Evolutionary conservation across 192 early-diverging fungal species (phyloP).

Genomic region (Coemansia sp.): DNA sequence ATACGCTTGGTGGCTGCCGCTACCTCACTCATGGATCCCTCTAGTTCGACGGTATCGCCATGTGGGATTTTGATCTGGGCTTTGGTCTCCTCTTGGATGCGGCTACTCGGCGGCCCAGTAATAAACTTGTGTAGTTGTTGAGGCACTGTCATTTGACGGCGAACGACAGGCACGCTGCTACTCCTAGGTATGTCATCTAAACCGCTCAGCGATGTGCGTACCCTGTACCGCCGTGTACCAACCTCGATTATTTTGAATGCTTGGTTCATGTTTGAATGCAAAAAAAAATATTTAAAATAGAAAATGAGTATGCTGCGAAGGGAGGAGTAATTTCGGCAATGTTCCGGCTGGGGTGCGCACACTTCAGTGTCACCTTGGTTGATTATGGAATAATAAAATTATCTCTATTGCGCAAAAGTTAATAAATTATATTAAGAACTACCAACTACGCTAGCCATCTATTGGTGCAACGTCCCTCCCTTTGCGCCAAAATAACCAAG

Average conservation of each 20-base stretch:
- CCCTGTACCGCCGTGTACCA: conserved; percentile 22
- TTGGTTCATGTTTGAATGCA: neutral
- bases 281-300: neutral
- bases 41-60: conserved; percentile 25
- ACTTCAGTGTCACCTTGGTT: neutral
- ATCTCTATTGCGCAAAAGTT: neutral
- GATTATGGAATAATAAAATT: neutral
- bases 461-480: neutral
- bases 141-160: conserved; percentile 6
- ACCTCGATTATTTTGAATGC: conserved; percentile 12
- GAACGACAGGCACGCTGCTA: neutral
- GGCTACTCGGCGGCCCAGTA: conserved; percentile 10
- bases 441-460: neutral
- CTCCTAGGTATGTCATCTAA: neutral
- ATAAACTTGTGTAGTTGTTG: conserved; percentile 30
- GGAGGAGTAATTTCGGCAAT: neutral
- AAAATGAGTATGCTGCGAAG: neutral
- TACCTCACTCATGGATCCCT: conserved; percentile 20
- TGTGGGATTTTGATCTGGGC: conserved; percentile 29
- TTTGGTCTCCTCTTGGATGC: conserved; percentile 11
- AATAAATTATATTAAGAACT: neutral
- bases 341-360: neutral
- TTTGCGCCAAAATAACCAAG: neutral
- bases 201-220: conserved; percentile 14
- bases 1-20: conserved; percentile 18